These are phyloP conservation scores for Pichia kudriavzevii DNA, from an alignment of 1,139 yeast genomes.

Conservation along the genomic window DNA sequence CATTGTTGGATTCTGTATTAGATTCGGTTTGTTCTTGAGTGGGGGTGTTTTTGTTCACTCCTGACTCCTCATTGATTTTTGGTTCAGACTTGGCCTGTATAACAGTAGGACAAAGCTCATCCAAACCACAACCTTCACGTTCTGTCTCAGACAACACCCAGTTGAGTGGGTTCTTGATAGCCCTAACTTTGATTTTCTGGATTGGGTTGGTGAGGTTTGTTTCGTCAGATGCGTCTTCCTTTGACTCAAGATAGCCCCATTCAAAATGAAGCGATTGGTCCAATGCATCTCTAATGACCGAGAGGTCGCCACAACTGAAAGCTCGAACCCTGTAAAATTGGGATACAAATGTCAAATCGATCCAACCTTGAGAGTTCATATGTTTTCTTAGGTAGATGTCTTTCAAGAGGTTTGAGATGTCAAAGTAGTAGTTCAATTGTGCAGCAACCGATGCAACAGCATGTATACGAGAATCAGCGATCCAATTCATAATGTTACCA, in stretches of 20 bases:
- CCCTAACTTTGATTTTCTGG: constrained; percentile 34
- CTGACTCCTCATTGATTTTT: too few relatives aligned
- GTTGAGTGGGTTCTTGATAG: constrained; percentile 33
- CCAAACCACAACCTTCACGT: constrained; percentile 33
- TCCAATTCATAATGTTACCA: constrained; percentile 9
- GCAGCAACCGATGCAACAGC: constrained; percentile 27
- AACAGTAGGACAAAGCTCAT: constrained; percentile 17
- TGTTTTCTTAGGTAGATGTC: constrained; percentile 72
- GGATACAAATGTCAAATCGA: constrained; percentile 55
- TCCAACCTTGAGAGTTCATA: constrained; percentile 73
- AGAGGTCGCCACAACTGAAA: constrained; percentile 43
- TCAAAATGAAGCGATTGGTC: constrained; percentile 37
- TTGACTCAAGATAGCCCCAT: constrained; percentile 25
- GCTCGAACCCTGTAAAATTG: constrained; percentile 68
- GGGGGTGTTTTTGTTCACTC: too few relatives aligned
- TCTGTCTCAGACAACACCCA: constrained; percentile 47
- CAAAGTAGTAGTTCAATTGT: constrained; percentile 85
- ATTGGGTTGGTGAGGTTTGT: constrained; percentile 5
- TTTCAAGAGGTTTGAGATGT: constrained; percentile 77
- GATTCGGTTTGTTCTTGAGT: too few relatives aligned
- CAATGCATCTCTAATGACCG: constrained; percentile 41
- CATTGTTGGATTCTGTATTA: too few relatives aligned
- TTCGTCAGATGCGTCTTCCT: background rate
- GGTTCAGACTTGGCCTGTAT: too few relatives aligned
- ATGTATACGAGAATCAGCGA: constrained; percentile 10